Conservation (phyloP, 345 rosid genomes). For the Boechera retrofracta region DNA sequence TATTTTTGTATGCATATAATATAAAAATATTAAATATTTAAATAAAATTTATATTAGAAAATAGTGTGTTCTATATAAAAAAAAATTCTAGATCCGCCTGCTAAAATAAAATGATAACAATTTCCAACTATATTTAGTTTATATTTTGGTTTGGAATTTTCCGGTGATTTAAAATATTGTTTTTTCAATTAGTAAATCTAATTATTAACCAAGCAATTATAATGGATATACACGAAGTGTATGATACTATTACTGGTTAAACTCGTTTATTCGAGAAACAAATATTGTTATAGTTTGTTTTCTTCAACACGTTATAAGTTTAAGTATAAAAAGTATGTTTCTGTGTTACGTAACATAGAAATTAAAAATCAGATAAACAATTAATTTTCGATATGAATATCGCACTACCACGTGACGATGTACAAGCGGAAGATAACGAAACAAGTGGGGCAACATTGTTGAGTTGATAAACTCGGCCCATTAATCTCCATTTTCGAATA, state of each 20-base stretch:
- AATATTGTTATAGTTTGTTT: neutral
- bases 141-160: too few species aligned
- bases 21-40: too few species aligned
- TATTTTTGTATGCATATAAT: too few species aligned
- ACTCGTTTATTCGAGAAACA: neutral
- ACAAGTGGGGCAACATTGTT: constrained; percentile 12
- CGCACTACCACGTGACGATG: constrained; percentile 4
- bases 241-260: neutral
- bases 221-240: neutral
- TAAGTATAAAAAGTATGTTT: neutral
- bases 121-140: neutral
- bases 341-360: neutral
- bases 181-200: neutral
- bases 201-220: neutral
- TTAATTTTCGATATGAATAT: neutral
- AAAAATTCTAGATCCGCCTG: neutral
- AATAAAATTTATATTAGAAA: too few species aligned
- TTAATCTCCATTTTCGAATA: neutral
- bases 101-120: neutral
- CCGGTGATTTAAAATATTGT: too few species aligned
- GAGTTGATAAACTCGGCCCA: neutral
- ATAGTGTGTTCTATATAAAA: too few species aligned
- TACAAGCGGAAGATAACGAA: neutral
- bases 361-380: neutral
- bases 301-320: neutral